phyloP scores from a whole-genome alignment of 2,329 filamentous ascomycete genomes.

The Ascochyta rabiei region DNA sequence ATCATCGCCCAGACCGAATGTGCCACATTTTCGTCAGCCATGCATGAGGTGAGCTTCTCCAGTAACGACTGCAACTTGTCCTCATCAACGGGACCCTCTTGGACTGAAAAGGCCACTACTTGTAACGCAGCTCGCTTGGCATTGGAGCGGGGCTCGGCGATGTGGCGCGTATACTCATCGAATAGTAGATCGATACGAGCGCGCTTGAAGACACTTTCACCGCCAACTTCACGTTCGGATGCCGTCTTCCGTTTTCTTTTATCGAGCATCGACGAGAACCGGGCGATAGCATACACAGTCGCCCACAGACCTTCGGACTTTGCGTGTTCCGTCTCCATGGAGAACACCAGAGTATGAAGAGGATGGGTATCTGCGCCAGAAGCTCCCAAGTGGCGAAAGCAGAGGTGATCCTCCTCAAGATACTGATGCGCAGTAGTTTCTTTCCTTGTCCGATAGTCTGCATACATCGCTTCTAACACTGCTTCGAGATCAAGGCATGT shows the following conservation, averaged over 20 bases:
- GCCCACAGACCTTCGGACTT: conserved; percentile 46
- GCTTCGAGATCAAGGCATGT: conserved; percentile 59
- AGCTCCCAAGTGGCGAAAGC: conserved; percentile 50
- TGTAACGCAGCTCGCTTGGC: conserved; percentile 60
- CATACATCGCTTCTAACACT: conserved; percentile 73
- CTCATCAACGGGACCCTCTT: conserved; percentile 47
- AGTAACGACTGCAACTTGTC: conserved; percentile 64
- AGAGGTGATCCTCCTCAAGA: conserved; percentile 79
- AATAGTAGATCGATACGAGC: conserved; percentile 46
- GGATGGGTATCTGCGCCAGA: conserved; percentile 35
- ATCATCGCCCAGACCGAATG: conserved; percentile 81
- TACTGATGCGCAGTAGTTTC: conserved; percentile 54
- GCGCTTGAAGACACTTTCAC: conserved; percentile 44
- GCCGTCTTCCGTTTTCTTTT: conserved; percentile 25
- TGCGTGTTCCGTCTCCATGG: conserved; percentile 40
- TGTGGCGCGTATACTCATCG: conserved; percentile 50
- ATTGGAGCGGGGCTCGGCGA: conserved; percentile 40
- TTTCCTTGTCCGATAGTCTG: conserved; percentile 76
- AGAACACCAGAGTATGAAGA: conserved; percentile 38
- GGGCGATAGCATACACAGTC: conserved; percentile 48
- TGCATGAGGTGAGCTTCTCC: conserved; percentile 62
- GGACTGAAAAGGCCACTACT: conserved; percentile 57
- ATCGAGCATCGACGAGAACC: conserved; percentile 46
- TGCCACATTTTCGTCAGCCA: conserved; percentile 70
- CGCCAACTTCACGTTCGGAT: conserved; percentile 25